phyloP scores from a whole-genome alignment of 768 basidiomycete species.

The Leccinum pellstonianum region DNA sequence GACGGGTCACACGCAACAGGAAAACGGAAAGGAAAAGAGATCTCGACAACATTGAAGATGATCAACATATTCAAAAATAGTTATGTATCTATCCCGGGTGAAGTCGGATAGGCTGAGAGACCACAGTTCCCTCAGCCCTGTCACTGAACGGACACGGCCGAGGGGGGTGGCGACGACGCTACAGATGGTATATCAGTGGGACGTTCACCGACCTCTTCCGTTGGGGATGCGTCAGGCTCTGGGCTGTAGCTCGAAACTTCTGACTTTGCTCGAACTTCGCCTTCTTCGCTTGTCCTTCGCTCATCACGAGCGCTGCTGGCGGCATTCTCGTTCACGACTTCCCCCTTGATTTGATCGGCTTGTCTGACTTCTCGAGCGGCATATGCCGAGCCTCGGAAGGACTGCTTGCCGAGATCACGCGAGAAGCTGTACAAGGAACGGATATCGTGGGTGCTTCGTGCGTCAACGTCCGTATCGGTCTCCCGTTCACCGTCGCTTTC shows the following conservation, averaged over 20 bases:
- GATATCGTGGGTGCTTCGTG: conserved; percentile 27
- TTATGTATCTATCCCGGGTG: conserved; percentile 28
- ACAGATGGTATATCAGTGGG: conserved; percentile 26
- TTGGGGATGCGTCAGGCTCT: conserved; percentile 21
- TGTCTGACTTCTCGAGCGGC: conserved; percentile 24
- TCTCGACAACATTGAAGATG: conserved; percentile 31
- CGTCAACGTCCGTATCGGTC: conserved; percentile 33
- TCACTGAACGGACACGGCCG: conserved; percentile 30
- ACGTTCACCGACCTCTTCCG: conserved; percentile 24
- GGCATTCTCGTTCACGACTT: conserved; percentile 18
- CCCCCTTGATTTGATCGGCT: conserved; percentile 21
- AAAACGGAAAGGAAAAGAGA: not conserved
- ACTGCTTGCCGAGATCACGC: conserved; percentile 29
- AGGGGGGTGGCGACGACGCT: conserved; percentile 32
- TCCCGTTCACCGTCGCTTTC: conserved; percentile 35
- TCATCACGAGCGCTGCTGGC: conserved; percentile 12
- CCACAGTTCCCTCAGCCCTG: conserved; percentile 3
- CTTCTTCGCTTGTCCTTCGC: conserved; percentile 12
- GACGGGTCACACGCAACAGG: conserved; percentile 16
- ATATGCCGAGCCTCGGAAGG: conserved; percentile 25
- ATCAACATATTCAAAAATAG: conserved; percentile 36
- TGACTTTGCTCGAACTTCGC: conserved; percentile 13
- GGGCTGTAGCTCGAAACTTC: conserved; percentile 17
- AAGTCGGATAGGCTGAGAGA: conserved; percentile 5
- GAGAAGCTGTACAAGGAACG: conserved; percentile 36